Evolutionary conservation across 2,329 filamentous ascomycete species (phyloP).

Genomic region (Fusarium praegraminearum): DNA sequence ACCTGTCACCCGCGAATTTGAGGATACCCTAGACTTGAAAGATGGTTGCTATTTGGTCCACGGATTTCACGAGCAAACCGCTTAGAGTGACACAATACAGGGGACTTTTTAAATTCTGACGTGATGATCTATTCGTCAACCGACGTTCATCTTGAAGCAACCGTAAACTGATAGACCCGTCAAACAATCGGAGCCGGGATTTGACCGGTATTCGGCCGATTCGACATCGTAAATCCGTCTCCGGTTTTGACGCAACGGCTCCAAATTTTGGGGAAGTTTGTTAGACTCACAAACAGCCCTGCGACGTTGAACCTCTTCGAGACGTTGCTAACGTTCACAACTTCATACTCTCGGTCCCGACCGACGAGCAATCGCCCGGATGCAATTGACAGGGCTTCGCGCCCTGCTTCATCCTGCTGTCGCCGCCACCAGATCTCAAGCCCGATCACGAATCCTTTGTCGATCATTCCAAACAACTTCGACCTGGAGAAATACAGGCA

Average conservation of each 20-base stretch:
- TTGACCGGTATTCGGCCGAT: conserved; percentile 28
- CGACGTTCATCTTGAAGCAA: background rate
- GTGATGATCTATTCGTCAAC: background rate
- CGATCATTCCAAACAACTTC: conserved; percentile 43
- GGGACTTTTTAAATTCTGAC: background rate
- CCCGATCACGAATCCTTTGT: conserved; percentile 35
- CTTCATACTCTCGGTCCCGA: conserved; percentile 9
- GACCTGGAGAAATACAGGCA: conserved; percentile 35
- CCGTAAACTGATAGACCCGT: background rate
- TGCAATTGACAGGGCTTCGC: conserved; percentile 50
- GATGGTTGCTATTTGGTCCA: background rate
- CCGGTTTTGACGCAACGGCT: conserved; percentile 17
- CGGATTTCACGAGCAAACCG: background rate
- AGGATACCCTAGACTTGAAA: background rate
- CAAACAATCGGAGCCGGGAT: background rate
- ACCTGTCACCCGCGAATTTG: background rate
- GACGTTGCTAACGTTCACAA: conserved; percentile 8
- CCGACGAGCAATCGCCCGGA: conserved; percentile 47
- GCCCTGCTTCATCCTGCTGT: conserved; percentile 48
- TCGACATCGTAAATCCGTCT: conserved; percentile 14
- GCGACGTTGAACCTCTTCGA: conserved; percentile 4
- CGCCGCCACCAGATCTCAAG: conserved; percentile 43
- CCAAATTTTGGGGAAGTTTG: conserved; percentile 31
- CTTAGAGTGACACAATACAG: background rate
- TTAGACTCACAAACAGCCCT: conserved; percentile 32